These are phyloP conservation scores for Ophiocordyceps sinensis DNA, from an alignment of 2,329 filamentous ascomycete species.

Conservation along the genomic window DNA sequence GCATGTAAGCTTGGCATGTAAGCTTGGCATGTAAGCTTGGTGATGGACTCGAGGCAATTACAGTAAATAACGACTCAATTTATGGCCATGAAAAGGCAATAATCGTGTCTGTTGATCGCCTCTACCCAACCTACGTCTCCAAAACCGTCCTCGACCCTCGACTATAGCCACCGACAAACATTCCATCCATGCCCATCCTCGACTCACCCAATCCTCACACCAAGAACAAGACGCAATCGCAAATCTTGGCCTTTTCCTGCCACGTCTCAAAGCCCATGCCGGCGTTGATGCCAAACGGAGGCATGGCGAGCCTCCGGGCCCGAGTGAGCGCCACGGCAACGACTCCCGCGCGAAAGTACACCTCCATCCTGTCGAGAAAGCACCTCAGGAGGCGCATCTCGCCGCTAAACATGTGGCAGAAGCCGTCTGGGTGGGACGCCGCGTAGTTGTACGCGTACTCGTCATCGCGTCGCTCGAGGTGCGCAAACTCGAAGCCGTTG, in stretches of 20 bases:
- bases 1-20: no score
- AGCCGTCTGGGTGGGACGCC: constrained; percentile 1
- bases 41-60: not conserved
- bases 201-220: not conserved
- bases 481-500: no score
- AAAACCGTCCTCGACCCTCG: no score
- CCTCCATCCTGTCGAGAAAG: not conserved
- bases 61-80: no score
- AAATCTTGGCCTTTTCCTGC: not conserved
- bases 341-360: not conserved
- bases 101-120: no score
- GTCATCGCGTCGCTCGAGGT: no score
- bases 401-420: constrained; percentile 5
- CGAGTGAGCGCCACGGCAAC: not conserved
- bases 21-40: no score
- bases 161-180: not conserved
- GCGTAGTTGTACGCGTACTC: constrained; percentile 1
- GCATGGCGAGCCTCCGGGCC: not conserved
- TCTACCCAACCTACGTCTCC: no score
- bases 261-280: not conserved
- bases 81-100: no score
- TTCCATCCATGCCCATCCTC: not conserved
- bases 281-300: not conserved
- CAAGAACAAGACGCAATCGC: not conserved
- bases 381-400: constrained; percentile 3